Percentiles rank a stretch among this genome's conserved stretches.
phyloP scores from a whole-genome alignment of 305 asterid genomes.

The Fraxinus sp. region DNA sequence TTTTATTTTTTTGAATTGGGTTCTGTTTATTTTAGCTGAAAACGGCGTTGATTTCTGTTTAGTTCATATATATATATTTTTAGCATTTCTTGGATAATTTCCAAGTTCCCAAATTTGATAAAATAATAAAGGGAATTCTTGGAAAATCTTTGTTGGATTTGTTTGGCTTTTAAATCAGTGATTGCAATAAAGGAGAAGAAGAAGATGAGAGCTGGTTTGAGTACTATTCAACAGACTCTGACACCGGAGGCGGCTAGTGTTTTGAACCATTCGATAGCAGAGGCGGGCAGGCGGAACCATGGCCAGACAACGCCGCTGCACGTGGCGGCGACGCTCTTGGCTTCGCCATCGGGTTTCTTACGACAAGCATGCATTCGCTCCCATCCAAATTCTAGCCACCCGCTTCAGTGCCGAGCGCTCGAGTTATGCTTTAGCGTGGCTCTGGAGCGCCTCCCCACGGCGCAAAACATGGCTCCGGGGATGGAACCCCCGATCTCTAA shows the following conservation, averaged over 20 bases:
- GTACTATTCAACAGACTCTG: slow-evolving; percentile 80
- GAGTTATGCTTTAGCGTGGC: slow-evolving; percentile 94
- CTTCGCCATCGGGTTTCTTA: slow-evolving; percentile 65
- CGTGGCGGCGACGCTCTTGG: slow-evolving; percentile 82
- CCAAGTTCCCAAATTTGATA: background rate
- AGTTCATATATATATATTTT: slow-evolving; percentile 2
- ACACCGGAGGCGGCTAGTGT: slow-evolving; percentile 80
- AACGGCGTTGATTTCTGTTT: background rate
- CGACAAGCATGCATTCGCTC: slow-evolving; percentile 87
- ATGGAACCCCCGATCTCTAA: slow-evolving; percentile 82
- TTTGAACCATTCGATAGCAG: slow-evolving; percentile 73
- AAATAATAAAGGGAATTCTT: slow-evolving; percentile 6
- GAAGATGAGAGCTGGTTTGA: slow-evolving; percentile 81
- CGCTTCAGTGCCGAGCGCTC: slow-evolving; percentile 91
- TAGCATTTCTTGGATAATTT: slow-evolving; percentile 2
- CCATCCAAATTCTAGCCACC: slow-evolving; percentile 90
- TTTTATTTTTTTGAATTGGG: slow-evolving; percentile 7
- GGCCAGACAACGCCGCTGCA: slow-evolving; percentile 91
- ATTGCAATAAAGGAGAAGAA: slow-evolving; percentile 9
- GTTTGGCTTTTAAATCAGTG: background rate
- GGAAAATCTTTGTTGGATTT: slow-evolving; percentile 14
- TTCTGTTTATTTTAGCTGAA: background rate
- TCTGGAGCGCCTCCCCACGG: slow-evolving; percentile 68
- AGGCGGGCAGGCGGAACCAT: slow-evolving; percentile 78
- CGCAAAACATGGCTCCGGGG: slow-evolving; percentile 56